phyloP scores from a whole-genome alignment of 2,329 filamentous ascomycete genomes.

The Plectosphaerella cucumerina region DNA sequence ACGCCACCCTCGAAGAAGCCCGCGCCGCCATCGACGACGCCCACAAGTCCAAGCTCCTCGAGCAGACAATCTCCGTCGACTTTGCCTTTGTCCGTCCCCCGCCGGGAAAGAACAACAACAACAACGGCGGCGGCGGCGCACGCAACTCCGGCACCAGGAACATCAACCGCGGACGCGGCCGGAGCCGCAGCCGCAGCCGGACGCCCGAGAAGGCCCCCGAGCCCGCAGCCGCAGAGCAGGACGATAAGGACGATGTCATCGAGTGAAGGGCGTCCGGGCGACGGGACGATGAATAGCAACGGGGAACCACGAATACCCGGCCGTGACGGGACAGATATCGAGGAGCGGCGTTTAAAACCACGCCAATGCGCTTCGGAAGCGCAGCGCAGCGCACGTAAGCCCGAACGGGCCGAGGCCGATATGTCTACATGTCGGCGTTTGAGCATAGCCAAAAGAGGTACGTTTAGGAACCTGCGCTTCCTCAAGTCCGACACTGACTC shows the following conservation, averaged over 20 bases:
- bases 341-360: neutral
- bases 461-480: neutral
- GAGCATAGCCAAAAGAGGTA: conserved; percentile 1
- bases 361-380: no score
- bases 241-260: conserved; percentile 4
- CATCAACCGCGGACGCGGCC: conserved; percentile 25
- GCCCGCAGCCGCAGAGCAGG: neutral
- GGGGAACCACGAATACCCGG: neutral
- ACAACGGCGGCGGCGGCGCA: conserved; percentile 19
- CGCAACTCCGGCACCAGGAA: conserved; percentile 35
- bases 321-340: neutral
- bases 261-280: conserved; percentile 1
- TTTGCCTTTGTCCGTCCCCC: conserved; percentile 83
- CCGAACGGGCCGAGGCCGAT: neutral
- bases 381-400: no score
- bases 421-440: conserved; percentile 3
- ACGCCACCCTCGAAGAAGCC: conserved; percentile 73
- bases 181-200: conserved; percentile 38
- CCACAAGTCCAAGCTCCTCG: conserved; percentile 72
- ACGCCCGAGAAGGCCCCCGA: conserved; percentile 21
- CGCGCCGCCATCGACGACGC: conserved; percentile 77
- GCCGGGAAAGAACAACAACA: conserved; percentile 43
- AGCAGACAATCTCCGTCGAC: conserved; percentile 77
- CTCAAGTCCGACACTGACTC: neutral
- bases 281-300: neutral